A percentile compares a stretch with the other conserved stretches of the same genome.
Evolutionary conservation across 2,329 filamentous ascomycete genomes (phyloP).

Genomic region (Cladosporium sp.): DNA sequence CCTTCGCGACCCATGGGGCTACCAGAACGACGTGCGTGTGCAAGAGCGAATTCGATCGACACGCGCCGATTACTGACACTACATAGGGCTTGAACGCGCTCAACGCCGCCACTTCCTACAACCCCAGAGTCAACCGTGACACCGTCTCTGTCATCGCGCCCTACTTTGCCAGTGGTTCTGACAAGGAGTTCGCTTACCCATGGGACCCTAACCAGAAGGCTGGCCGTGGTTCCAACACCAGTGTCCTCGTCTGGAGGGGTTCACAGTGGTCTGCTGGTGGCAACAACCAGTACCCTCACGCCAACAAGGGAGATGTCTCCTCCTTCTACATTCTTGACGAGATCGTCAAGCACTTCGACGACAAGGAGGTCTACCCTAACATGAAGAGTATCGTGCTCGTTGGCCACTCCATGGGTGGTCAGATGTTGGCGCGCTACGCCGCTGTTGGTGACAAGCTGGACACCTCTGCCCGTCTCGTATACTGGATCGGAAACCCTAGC

Average conservation of each 20-base stretch:
- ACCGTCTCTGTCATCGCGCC: constrained; percentile 36
- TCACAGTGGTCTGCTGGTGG: constrained; percentile 37
- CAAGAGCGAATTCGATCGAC: neutral
- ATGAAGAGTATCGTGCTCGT: constrained; percentile 39
- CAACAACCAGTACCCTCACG: constrained; percentile 36
- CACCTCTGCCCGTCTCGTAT: constrained; percentile 31
- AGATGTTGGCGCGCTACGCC: constrained; percentile 38
- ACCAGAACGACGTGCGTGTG: constrained; percentile 27
- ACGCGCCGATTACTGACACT: neutral
- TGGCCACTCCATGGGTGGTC: constrained; percentile 39
- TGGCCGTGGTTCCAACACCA: constrained; percentile 33
- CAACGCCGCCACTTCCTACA: constrained; percentile 25
- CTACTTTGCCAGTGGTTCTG: constrained; percentile 37
- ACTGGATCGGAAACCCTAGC: constrained; percentile 40
- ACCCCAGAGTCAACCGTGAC: constrained; percentile 32
- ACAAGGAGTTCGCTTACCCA: constrained; percentile 37
- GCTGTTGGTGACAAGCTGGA: constrained; percentile 29
- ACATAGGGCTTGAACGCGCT: constrained; percentile 34
- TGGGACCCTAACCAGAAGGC: constrained; percentile 31
- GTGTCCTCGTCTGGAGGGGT: constrained; percentile 37
- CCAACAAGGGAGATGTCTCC: constrained; percentile 24
- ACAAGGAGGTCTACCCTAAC: constrained; percentile 36
- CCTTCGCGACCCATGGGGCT: constrained; percentile 31
- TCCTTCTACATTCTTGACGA: constrained; percentile 37
- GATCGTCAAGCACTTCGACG: constrained; percentile 35